These are phyloP conservation scores for Pelargonium citronellum DNA, from an alignment of 441 rosid species.

Conservation along the genomic window DNA sequence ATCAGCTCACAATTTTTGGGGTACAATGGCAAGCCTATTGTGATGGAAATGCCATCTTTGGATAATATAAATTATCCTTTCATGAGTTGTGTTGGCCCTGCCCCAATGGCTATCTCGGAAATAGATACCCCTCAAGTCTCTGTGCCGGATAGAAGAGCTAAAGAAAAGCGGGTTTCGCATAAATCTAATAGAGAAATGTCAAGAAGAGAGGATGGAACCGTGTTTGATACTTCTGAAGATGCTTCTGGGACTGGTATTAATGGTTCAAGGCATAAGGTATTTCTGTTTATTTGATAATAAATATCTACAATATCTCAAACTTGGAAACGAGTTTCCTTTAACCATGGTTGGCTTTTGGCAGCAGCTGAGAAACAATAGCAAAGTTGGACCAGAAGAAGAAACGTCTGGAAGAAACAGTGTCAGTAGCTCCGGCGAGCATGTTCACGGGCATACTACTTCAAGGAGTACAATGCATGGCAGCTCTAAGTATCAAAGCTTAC, in stretches of 20 bases:
- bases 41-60: constrained; percentile 25
- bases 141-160: constrained; percentile 37
- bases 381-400: constrained; percentile 30
- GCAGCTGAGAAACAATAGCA: constrained; percentile 38
- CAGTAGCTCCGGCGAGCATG: constrained; percentile 26
- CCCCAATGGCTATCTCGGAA: constrained; percentile 28
- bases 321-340: neutral
- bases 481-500: constrained; percentile 24
- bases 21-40: constrained; percentile 28
- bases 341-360: constrained; percentile 8
- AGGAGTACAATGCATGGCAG: constrained; percentile 31
- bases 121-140: constrained; percentile 38
- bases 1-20: constrained; percentile 32
- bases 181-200: constrained; percentile 39
- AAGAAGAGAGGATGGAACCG: constrained; percentile 32
- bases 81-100: constrained; percentile 22
- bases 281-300: neutral
- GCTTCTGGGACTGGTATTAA: constrained; percentile 24
- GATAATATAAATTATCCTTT: constrained; percentile 27
- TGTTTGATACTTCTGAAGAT: constrained; percentile 32
- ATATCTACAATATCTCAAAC: neutral
- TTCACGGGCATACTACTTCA: constrained; percentile 29
- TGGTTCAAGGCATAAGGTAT: constrained; percentile 39
- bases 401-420: constrained; percentile 29
- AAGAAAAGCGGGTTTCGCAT: constrained; percentile 31